Base-by-base conservation (phyloP, 2,329 filamentous ascomycete genomes). In the Nemania sp. region DNA sequence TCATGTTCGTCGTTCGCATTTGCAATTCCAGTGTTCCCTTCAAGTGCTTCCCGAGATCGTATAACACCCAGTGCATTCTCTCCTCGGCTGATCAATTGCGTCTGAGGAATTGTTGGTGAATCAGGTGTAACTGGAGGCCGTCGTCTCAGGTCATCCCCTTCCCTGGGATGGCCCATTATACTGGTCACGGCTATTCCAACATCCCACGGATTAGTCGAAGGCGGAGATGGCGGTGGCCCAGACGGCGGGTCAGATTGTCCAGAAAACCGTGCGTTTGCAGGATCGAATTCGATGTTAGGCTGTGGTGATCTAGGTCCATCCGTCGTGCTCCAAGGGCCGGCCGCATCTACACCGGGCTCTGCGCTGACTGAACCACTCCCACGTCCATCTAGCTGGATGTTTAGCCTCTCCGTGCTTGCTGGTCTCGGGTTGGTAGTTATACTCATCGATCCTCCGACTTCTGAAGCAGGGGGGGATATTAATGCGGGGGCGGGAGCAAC, bases 171-270 rank as follows among this genome's bases (percentile, higher is more conserved):
- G n/a, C 22, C 53, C 47, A 49, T 47, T 11, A 12, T 57, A 50
- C 33, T 57, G 54, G 37, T 50, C 36, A 61, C 66, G 61, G 48
- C 52, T 54, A 47, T 67, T 65, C 63, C 64, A 30, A 72, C 61
- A 52, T 77, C 72, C 76, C 76, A 79, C 6, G 76, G 75, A 47
- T 77, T 73, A 9, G 68, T 55, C 6, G 73, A 74, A 8, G 75
- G 74, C 2, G 73, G 75, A 36, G 62, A 64, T 31, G 66, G 70
- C 19, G 66, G 66, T 22, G 61, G 61, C 41, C 66, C 65, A 20
- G 65, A 65, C 31, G 63, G 61, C 19, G 56, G 54, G 24, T 65
- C 60, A 44, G 60, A 63, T 19, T 59, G 52, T 23, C 49, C 52
- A 12, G 65, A 67, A 54, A 51, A 64, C 39, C 57, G 61, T 31